Percentiles rank a stretch among this genome's conserved stretches.
Evolutionary conservation across 345 rosid genomes (phyloP).

Genomic region (Eutrema heterophyllum): DNA sequence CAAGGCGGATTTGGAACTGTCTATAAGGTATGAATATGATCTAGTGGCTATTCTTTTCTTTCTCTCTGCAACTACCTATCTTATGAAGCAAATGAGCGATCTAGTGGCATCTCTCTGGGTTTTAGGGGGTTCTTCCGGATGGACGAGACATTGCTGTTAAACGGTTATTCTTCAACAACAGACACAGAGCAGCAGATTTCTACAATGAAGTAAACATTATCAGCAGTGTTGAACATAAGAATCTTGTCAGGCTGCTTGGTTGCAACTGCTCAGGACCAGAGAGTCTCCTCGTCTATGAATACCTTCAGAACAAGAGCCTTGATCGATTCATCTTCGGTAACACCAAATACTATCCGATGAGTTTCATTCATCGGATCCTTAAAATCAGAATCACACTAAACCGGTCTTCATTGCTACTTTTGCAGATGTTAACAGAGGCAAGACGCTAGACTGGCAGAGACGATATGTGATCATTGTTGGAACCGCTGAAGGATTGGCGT

Average conservation of each 20-base stretch:
- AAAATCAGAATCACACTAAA: not conserved
- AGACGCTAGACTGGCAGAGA: conserved; percentile 62
- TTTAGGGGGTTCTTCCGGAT: conserved; percentile 76
- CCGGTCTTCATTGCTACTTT: not conserved
- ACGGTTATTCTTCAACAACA: conserved; percentile 85
- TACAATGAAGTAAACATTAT: conserved; percentile 91
- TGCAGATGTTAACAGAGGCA: conserved; percentile 64
- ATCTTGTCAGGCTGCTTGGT: conserved; percentile 84
- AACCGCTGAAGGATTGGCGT: conserved; percentile 80
- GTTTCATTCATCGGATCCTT: not conserved
- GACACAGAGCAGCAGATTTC: conserved; percentile 86
- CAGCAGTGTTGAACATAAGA: conserved; percentile 83
- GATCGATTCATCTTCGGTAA: conserved; percentile 79
- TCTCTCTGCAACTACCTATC: not conserved
- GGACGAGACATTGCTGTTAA: conserved; percentile 95
- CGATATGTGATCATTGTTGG: conserved; percentile 62
- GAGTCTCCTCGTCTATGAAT: conserved; percentile 92
- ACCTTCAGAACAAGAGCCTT: conserved; percentile 74
- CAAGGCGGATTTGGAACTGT: conserved; percentile 98
- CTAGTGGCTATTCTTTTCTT: not conserved
- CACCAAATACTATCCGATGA: not conserved
- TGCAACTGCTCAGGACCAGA: conserved; percentile 94
- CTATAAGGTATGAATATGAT: conserved; percentile 52
- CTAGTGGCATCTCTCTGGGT: not conserved
- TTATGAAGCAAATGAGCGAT: not conserved